Conservation (phyloP, 2,329 filamentous ascomycete genomes). For the Fusarium nurragi region DNA sequence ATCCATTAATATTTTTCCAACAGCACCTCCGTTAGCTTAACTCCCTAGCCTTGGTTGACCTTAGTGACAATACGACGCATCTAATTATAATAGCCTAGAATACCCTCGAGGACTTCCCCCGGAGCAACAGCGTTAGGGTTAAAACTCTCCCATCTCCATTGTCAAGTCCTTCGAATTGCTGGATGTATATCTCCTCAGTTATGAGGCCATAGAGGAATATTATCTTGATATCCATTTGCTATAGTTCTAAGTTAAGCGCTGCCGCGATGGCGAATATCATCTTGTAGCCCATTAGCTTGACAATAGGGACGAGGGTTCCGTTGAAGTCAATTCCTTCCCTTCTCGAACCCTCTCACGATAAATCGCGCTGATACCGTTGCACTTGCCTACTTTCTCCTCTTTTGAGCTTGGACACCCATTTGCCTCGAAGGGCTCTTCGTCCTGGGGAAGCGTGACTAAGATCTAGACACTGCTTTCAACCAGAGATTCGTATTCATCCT, state of each 20-base stretch:
- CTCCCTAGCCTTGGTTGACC: too few relatives aligned
- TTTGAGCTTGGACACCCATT: background rate
- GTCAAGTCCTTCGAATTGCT: background rate
- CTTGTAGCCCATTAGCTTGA: background rate
- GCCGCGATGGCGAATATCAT: background rate
- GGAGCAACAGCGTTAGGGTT: too few relatives aligned
- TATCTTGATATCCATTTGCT: background rate
- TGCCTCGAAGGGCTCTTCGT: background rate
- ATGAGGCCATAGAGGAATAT: background rate
- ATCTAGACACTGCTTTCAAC: background rate
- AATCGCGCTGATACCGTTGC: background rate
- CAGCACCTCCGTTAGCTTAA: too few relatives aligned
- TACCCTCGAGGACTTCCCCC: too few relatives aligned
- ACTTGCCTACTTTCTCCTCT: background rate
- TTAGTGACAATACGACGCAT: too few relatives aligned
- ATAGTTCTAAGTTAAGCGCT: background rate
- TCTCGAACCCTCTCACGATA: background rate
- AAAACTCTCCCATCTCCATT: background rate
- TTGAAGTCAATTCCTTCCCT: background rate
- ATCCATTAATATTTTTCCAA: too few relatives aligned
- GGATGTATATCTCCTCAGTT: background rate
- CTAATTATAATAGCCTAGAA: too few relatives aligned
- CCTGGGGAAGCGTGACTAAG: background rate
- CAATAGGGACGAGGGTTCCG: background rate
- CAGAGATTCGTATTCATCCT: background rate